Evolutionary conservation across 306 rosid genomes (phyloP).

Genomic region (Glycine tomentella): DNA sequence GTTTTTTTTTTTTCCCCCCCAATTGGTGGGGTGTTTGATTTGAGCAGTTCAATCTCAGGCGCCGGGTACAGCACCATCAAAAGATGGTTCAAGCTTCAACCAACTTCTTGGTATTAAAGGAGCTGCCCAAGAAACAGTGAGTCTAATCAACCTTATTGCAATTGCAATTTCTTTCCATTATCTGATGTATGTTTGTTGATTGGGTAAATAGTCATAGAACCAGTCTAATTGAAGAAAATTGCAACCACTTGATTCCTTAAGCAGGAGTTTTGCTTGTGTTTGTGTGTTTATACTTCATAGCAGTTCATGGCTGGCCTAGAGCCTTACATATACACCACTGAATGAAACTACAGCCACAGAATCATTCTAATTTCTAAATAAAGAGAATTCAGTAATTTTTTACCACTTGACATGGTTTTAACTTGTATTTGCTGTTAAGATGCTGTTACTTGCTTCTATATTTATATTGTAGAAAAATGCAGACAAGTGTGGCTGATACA

Average conservation of each 20-base stretch:
- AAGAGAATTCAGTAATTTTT: not conserved
- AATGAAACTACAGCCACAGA: not conserved
- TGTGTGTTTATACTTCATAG: not conserved
- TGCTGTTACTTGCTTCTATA: not conserved
- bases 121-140: conserved; percentile 61
- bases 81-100: conserved; percentile 58
- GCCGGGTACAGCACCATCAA: conserved; percentile 46
- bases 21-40: conserved; percentile 8
- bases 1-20: not conserved
- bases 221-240: not conserved
- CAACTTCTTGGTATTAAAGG: conserved; percentile 69
- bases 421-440: not conserved
- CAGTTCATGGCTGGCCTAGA: not conserved
- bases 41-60: conserved; percentile 45
- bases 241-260: conserved; percentile 6
- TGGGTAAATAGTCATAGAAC: not conserved
- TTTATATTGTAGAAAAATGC: not conserved
- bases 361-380: not conserved
- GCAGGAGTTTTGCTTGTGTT: not conserved
- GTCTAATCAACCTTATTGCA: conserved; percentile 10
- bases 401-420: not conserved
- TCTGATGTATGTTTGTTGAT: conserved; percentile 28
- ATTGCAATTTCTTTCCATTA: conserved; percentile 19
- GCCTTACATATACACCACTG: not conserved
- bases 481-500: not conserved